Conservation (phyloP, 148 eudicot species). For the Rhododendron molle region DNA sequence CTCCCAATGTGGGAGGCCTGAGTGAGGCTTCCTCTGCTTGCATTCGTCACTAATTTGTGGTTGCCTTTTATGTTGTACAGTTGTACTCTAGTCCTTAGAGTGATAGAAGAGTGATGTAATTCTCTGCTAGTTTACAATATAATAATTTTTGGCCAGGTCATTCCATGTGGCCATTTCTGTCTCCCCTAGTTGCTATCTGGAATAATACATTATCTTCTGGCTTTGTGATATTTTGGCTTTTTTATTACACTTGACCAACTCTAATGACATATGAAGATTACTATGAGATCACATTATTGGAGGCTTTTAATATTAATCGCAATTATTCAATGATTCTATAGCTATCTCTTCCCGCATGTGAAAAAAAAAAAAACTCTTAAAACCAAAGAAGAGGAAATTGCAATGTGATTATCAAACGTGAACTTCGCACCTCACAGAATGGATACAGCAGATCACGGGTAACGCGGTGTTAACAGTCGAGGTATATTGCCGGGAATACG, state of each 20-base stretch:
- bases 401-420: not conserved
- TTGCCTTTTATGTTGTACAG: not conserved
- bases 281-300: not conserved
- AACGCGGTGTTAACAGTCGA: not conserved
- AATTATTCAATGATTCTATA: not conserved
- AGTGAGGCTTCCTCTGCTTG: not conserved
- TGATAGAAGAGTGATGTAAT: not conserved
- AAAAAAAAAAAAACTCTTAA: not conserved
- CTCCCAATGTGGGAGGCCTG: too few species aligned
- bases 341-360: not conserved
- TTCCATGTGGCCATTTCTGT: not conserved
- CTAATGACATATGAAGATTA: constrained; percentile 5
- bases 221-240: not conserved
- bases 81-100: not conserved
- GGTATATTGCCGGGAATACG: not conserved
- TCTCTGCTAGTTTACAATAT: not conserved
- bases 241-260: constrained; percentile 1
- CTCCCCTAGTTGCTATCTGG: not conserved
- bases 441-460: not conserved
- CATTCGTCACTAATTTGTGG: not conserved
- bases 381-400: not conserved
- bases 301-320: not conserved
- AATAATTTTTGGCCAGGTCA: not conserved
- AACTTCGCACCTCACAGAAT: not conserved
- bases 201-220: not conserved